Base-by-base conservation (phyloP, 768 basidiomycete species). In the Trametes cingulata region DNA sequence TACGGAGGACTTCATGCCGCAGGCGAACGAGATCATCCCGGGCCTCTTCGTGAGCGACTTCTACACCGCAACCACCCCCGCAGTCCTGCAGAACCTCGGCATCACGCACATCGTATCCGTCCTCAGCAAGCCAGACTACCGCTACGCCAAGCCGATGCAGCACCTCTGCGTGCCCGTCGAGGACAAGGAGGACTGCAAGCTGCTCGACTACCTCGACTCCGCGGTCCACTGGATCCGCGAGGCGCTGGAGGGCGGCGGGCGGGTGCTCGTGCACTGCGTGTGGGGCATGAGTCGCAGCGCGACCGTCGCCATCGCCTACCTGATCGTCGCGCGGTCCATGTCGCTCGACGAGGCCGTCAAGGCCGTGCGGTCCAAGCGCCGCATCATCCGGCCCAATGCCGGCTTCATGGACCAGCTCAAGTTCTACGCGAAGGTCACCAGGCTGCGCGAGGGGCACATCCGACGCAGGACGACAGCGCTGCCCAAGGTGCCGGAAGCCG, bases 81-180 rank as follows among this genome's bases (percentile, higher is more conserved):
- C 57, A 12, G 65, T 61, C 27, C 47, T 70, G 42, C 40, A 43
- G 36, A 46, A 39, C 0, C 67, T 72, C 15, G 68, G 67, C 45
- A 68, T 72, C 59, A 73, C 72, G 2, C 72, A 73, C 64, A 64
- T 73, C 65, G 62, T 69, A 25, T 63, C 65, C 29, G 63, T 70
- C 35, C 24, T 68, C 50, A 51, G 55, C 37, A 56, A 55, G 15
- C 67, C 66, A 9, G 69, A 82, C 53, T 80, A 81, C 14, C 73
- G 74, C 10, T 53, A 50, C 43, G 33, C 56, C 17, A 52, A 49
- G 17, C 65, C 71, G 29, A 77, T 89, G 51, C 67, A 71, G n/a
- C 72, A 68, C 35, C 69, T 91, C 62, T 84, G 84, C 63, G 76
- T 91, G 35, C 69, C 75, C 12, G 60, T 85, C 25, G 70, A 71